A percentile compares a stretch with the other conserved stretches of the same genome.
Evolutionary conservation across 371 early-diverging fungal species (phyloP).

Genomic region (Dichotomocladium elegans): DNA sequence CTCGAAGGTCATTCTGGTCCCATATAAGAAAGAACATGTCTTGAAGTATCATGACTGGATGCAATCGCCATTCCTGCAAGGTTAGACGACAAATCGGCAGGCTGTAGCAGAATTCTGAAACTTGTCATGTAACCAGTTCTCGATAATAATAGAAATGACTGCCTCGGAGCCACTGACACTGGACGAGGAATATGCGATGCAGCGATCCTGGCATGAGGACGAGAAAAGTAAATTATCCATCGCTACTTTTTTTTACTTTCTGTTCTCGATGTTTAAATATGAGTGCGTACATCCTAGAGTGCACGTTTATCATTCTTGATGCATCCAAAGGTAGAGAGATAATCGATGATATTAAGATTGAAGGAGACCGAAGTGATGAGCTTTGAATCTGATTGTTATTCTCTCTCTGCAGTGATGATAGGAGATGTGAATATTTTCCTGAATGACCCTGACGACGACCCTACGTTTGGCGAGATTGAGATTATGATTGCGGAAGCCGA

Average conservation of each 20-base stretch:
- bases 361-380: background rate
- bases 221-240: slow-evolving; percentile 60
- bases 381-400: background rate
- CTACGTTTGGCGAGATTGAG: slow-evolving; percentile 83
- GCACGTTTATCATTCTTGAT: slow-evolving; percentile 69
- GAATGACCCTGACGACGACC: slow-evolving; percentile 71
- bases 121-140: too few species aligned
- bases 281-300: slow-evolving; percentile 42
- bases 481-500: slow-evolving; percentile 88
- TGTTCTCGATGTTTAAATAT: too few species aligned
- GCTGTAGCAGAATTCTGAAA: background rate
- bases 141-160: slow-evolving; percentile 90
- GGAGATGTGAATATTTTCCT: slow-evolving; percentile 94
- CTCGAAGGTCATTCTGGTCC: slow-evolving; percentile 69
- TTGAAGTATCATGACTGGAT: slow-evolving; percentile 91
- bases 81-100: slow-evolving; percentile 18
- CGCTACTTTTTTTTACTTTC: too few species aligned
- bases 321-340: slow-evolving; percentile 16
- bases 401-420: slow-evolving; percentile 55
- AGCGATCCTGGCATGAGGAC: slow-evolving; percentile 83
- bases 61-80: slow-evolving; percentile 82
- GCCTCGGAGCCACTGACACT: slow-evolving; percentile 90
- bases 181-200: slow-evolving; percentile 94
- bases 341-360: slow-evolving; percentile 26
- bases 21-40: slow-evolving; percentile 85